Base-by-base conservation (phyloP, 768 basidiomycete genomes). In the Dentipellis fragilis region DNA sequence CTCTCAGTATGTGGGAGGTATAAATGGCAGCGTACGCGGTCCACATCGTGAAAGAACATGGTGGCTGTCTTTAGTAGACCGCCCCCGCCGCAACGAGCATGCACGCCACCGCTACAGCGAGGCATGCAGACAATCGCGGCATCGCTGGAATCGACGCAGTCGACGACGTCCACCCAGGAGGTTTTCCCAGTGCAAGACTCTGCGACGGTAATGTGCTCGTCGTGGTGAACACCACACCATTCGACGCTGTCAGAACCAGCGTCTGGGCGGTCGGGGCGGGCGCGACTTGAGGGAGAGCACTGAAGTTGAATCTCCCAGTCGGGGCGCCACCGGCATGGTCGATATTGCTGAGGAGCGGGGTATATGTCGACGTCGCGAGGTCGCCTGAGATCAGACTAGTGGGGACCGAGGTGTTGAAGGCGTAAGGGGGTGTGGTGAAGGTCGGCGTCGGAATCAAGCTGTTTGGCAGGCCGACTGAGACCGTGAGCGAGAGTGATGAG, bases 351-450 rank as follows among this genome's bases (percentile, higher is more conserved):
- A 85, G 68, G 23, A 87, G 71, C 0, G 88, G 75, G 37, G 67
- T 72, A 63, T 91, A 91, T 3, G 87, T 88, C 66, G 80, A 83
- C 0, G 82, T 84, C 16, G 81, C 88, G 19, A 89, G 80, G 37
- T 80, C 86, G 16, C 81, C 75, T 4, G 81, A 80, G 14, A 73
- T 57, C 4, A 79, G 80, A 16, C 56, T 36, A 14, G 54, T 53
- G 9, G 76, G 60, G 49, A 87, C 68, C 4, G 89, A 85, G 0
- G 85, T 75, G 62, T 89, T 89, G 64, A 89, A 81, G 7, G 73
- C 66, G 66, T 89, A 91, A 0, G 79, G 58, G 4, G 86, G 85
- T 1, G 80, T 81, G 9, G 80, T 74, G 60, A 77, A 77, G 0
- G 79, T 73, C 0, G 87, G 87, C 2, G 85, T 85, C 2, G 84